A percentile compares a stretch with the other conserved stretches of the same genome.
Conservation (phyloP, 169 alveolate species). For the Babesia gibsoni region DNA sequence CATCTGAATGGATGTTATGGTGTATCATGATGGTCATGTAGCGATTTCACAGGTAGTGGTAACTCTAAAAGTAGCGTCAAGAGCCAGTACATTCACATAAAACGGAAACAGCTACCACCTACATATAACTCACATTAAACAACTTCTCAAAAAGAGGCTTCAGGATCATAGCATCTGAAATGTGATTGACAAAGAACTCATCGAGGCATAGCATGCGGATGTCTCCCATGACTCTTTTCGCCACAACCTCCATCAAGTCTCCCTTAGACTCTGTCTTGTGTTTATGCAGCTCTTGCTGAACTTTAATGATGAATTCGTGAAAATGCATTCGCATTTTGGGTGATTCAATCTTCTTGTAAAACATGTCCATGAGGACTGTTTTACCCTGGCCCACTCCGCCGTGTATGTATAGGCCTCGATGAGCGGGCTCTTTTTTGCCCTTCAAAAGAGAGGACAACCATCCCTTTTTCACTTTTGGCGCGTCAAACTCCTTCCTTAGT, state of each 20-base stretch:
- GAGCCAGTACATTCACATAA: no score
- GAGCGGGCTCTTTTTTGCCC: not conserved
- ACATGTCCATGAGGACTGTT: slow-evolving; percentile 70
- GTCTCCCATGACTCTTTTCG: slow-evolving; percentile 53
- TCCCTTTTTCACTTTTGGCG: not conserved
- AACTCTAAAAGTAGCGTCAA: no score
- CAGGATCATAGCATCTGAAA: slow-evolving; percentile 77
- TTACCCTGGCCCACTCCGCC: slow-evolving; percentile 82
- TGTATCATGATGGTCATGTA: no score
- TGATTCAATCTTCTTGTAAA: slow-evolving; percentile 54
- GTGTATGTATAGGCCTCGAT: slow-evolving; percentile 61
- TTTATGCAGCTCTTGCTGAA: slow-evolving; percentile 66
- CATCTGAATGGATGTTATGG: slow-evolving; percentile 32
- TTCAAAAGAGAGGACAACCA: not conserved
- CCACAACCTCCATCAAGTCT: slow-evolving; percentile 55
- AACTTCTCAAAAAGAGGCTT: slow-evolving; percentile 68
- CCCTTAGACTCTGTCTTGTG: slow-evolving; percentile 39
- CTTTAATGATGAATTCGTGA: slow-evolving; percentile 73
- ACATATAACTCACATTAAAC: slow-evolving; percentile 54
- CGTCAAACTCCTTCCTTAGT: not conserved
- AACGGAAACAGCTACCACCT: no score
- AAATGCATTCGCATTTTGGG: slow-evolving; percentile 68
- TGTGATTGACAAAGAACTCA: slow-evolving; percentile 75
- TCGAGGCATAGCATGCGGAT: slow-evolving; percentile 69
- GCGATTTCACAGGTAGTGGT: no score